Evolutionary conservation across 2,329 filamentous ascomycete species (phyloP), one percentile per base, ranked within the genome.

Genomic region (Fusarium brachygibbosum): DNA sequence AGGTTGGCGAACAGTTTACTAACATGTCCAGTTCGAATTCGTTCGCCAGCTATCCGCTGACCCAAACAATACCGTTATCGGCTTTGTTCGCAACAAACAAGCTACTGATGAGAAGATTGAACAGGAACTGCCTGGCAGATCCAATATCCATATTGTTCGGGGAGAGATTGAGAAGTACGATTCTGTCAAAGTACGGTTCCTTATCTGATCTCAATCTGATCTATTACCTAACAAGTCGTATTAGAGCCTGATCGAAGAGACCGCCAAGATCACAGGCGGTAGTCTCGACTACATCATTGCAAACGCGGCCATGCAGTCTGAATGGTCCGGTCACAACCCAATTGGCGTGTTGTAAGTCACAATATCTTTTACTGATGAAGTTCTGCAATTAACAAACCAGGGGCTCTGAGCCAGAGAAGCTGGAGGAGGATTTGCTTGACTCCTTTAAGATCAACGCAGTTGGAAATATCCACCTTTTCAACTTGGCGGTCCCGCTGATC

Each of bases 401-500:
- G 6, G 70, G 70, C 8, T 42, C 62, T 6, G 61, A 73, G 0
- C 61, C 68, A 0, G 41, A 57, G 25, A 45, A 19, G 14, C 49
- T 74, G 1, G 70, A 71, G 5, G 29, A 74, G 6, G 72, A 72
- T 2, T 21, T 73, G 3, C 16, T 70, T 1, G 9, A 42, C 1
- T 53, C 53, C 3, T 82, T 85, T 66, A 74, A 83, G 4, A 77
- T 79, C 66, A 90, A 90, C 60, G 83, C 85, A 9, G 40, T 87
- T 11, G 85, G 81, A 41, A 82, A 85, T 50, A 77, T 89, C 56
- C 81, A 88, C 63, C 79, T 87, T 1, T 82, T 86, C 74, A 85
- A 85, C 67, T 68, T 83, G 2, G 88, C 87, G 71, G 45, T 86
- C 1, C 86, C 88, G 0, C 79, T 88, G 0, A 76, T 90, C 32